Evolutionary conservation across 2,329 filamentous ascomycete species (phyloP).

Genomic region (Alternaria longipes): DNA sequence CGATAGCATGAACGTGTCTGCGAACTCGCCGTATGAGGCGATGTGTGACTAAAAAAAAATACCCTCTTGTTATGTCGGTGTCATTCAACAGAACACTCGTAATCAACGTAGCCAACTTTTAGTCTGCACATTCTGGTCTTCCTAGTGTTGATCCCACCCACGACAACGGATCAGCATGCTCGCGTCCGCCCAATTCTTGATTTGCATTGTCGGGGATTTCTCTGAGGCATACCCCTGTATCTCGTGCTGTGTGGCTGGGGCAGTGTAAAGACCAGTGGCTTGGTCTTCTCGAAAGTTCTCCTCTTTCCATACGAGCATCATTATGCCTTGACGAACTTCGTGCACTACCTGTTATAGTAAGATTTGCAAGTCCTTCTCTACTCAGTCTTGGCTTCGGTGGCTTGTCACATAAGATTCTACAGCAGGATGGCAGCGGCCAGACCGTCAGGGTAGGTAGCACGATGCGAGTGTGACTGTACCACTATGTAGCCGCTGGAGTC

Average conservation of each 20-base stretch:
- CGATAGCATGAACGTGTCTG: constrained; percentile 20
- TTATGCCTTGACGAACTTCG: constrained; percentile 5
- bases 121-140: constrained; percentile 25
- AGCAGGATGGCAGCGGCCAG: neutral
- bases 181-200: constrained; percentile 24
- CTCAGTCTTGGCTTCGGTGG: neutral
- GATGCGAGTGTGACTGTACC: neutral
- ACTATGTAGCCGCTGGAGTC: neutral
- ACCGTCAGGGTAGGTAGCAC: neutral
- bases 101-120: constrained; percentile 19
- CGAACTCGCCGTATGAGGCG: constrained; percentile 4
- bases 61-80: neutral
- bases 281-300: constrained; percentile 31
- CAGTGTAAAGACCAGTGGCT: constrained; percentile 1
- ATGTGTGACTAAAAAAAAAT: neutral
- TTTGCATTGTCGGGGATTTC: constrained; percentile 30
- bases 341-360: constrained; percentile 7
- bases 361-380: neutral
- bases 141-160: constrained; percentile 9
- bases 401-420: neutral
- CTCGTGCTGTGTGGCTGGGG: constrained; percentile 11
- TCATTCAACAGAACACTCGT: constrained; percentile 42
- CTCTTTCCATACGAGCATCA: neutral
- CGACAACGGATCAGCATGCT: constrained; percentile 11
- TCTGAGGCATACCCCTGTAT: constrained; percentile 24